Evolutionary conservation across 441 rosid genomes (phyloP).

Genomic region (Pelargonium myrrhifolium): DNA sequence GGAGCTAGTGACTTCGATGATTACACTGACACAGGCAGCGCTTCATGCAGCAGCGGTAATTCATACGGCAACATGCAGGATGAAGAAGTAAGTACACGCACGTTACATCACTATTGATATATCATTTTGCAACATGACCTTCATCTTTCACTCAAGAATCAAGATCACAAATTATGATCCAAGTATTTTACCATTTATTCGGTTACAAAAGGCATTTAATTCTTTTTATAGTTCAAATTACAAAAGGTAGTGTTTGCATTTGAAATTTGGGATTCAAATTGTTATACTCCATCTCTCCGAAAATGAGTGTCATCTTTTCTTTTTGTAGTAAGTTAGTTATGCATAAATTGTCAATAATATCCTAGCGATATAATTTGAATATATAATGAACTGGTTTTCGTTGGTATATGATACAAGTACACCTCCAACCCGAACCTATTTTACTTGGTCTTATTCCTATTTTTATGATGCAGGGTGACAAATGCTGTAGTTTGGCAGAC

Average conservation of each 20-base stretch:
- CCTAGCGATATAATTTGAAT: background rate
- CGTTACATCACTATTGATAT: conserved; percentile 8
- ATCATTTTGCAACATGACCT: conserved; percentile 1
- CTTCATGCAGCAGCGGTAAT: conserved; percentile 39
- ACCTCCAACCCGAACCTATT: conserved; percentile 1
- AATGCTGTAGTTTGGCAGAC: conserved; percentile 74
- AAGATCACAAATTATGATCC: no score
- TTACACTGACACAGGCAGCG: conserved; percentile 59
- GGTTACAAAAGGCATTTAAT: no score
- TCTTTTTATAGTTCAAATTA: no score
- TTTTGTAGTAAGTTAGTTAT: no score
- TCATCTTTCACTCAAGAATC: background rate
- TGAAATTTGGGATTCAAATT: no score
- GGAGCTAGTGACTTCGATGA: conserved; percentile 90
- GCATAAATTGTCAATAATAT: no score
- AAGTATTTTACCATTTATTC: no score
- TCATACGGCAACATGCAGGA: conserved; percentile 61
- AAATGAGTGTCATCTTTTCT: no score
- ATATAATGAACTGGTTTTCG: background rate
- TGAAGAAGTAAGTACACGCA: conserved; percentile 55
- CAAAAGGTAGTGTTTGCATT: no score
- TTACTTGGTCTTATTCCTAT: background rate
- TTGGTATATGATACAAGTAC: background rate
- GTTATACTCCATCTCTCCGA: no score
- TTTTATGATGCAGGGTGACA: conserved; percentile 57